Evolutionary conservation across 208 protist species (phyloP), one percentile per base, ranked within the genome.

Genomic region (Herpetomonas muscarum): DNA sequence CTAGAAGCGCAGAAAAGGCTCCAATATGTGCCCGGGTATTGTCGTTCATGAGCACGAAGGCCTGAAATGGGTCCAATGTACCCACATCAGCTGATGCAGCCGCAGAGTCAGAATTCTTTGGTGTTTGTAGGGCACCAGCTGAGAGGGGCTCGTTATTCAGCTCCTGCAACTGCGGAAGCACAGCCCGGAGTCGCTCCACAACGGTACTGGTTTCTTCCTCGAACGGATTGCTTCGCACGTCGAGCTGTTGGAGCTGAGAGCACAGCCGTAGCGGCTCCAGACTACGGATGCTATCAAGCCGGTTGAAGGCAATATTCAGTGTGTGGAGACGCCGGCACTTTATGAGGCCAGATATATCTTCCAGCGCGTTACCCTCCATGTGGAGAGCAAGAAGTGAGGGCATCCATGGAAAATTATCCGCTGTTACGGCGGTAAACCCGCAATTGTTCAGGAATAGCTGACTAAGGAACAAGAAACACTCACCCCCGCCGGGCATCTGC

Each of bases 381-480:
- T 96, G 82, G 28, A 96, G 44, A 1, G 87, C 74, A 9, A 74
- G 65, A 5, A 96, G 65, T 24, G 85, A 50, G 24, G 89, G 89
- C 47, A 93, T 63, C 76, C 68, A 86, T 29, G 67, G 45, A 37
- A 87, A 69, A 24, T 48, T 39, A 4, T 67, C 63, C 26, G 31
- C 50, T 10, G 59, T 41, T 2, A 93, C 53, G 0, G 44, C 30
- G 21, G 63, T 61, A 24, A 96, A 66, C 17, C 52, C 36, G 48
- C 78, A 79, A 50, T 83, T 56, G 55, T 89, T 92, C 10, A 93
- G 49, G 54, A 91, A 92, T 3, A 96, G 70, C 47, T 93, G 75
- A 15, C 67, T 76, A 2, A 96, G 57, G 32, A 76, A 90, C 24
- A 62, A 25, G 28, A 78, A 75, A 6, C 61, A 61, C 25, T 39